These are phyloP conservation scores for Aspergillus diversus DNA, from an alignment of 495 filamentous ascomycete genomes.

Conservation along the genomic window DNA sequence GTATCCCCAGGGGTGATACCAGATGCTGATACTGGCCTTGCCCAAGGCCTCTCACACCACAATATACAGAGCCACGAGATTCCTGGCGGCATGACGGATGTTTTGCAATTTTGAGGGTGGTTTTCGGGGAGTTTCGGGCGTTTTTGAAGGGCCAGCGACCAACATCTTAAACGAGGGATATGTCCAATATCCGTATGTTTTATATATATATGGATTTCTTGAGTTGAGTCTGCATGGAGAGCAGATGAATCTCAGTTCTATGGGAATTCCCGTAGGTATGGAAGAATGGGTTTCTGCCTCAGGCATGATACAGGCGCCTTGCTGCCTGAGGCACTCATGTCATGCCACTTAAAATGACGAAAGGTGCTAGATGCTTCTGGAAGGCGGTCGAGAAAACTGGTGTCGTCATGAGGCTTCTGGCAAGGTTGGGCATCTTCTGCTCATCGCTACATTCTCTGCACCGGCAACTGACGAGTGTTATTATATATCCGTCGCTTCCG, in stretches of 20 bases:
- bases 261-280: no score
- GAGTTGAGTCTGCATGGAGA: no score
- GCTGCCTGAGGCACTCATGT: background rate
- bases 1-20: background rate
- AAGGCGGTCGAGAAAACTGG: conserved; percentile 45
- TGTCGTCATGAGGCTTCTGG: conserved; percentile 38
- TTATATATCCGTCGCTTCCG: conserved; percentile 7
- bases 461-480: background rate
- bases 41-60: background rate
- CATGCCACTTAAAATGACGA: background rate
- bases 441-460: conserved; percentile 28
- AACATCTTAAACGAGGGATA: no score
- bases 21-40: background rate
- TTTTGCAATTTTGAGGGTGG: background rate
- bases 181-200: no score
- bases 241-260: no score
- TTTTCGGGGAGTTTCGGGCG: background rate
- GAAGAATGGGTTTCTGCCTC: background rate
- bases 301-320: background rate
- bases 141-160: background rate
- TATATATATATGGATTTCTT: no score
- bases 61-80: background rate
- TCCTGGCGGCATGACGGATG: background rate
- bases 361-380: conserved; percentile 35
- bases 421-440: conserved; percentile 23